Evolutionary conservation across 768 basidiomycete genomes (phyloP).

Genomic region (Trametes maxima): DNA sequence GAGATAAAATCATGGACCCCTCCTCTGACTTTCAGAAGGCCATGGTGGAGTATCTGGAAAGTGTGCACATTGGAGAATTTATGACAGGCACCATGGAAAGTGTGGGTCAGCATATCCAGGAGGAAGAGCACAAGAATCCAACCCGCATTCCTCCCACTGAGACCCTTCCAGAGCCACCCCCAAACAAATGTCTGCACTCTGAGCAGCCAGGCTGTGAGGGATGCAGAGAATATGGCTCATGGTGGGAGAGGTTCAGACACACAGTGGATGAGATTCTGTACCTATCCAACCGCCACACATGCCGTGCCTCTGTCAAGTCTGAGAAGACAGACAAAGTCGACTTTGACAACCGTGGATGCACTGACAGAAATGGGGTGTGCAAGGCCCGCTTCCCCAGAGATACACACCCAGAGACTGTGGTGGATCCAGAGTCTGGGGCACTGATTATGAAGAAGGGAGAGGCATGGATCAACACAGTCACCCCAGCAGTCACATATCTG

Average conservation of each 20-base stretch:
- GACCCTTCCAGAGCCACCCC: no score
- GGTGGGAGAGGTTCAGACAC: not conserved
- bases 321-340: no score
- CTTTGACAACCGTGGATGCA: not conserved
- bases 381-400: not conserved
- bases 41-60: not conserved
- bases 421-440: not conserved
- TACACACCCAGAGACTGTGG: not conserved
- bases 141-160: no score
- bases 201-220: not conserved
- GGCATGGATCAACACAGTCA: conserved; percentile 6
- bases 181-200: not conserved
- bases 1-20: not conserved
- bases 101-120: no score
- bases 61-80: not conserved
- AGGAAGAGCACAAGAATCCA: no score
- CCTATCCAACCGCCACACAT: not conserved
- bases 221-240: not conserved
- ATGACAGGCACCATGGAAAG: no score
- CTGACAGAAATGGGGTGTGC: not conserved
- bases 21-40: not conserved
- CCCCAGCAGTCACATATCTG: not conserved
- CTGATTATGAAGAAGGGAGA: conserved; percentile 6
- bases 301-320: not conserved
- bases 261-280: not conserved